Percentiles rank a stretch among this genome's conserved stretches.
Evolutionary conservation across 2,329 filamentous ascomycete species (phyloP).

Genomic region (Neurospora sp.): DNA sequence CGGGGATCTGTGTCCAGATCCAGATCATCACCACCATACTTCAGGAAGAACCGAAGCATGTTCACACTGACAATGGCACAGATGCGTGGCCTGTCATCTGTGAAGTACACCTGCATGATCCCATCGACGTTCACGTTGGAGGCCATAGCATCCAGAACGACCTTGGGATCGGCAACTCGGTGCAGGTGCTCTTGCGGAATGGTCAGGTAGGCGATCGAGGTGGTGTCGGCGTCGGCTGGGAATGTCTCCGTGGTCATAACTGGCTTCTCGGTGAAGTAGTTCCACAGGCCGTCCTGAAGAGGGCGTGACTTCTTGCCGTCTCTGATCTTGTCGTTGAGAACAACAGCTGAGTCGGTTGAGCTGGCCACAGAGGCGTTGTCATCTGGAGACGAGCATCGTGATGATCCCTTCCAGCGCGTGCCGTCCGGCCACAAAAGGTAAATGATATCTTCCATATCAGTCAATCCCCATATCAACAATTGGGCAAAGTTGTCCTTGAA

Average conservation of each 20-base stretch:
- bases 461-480: constrained; percentile 1
- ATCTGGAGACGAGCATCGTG: not conserved
- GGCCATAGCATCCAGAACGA: not conserved
- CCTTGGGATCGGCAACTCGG: not conserved
- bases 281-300: not conserved
- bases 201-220: constrained; percentile 3
- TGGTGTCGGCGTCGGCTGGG: constrained; percentile 1
- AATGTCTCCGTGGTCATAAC: not conserved
- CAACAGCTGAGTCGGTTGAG: not conserved
- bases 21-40: not conserved
- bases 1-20: not conserved
- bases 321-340: not conserved
- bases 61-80: not conserved
- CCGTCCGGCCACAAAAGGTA: constrained; percentile 2
- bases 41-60: constrained; percentile 5
- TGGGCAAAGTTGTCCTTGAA: constrained; percentile 4
- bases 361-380: not conserved
- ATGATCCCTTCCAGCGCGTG: not conserved
- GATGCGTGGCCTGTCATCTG: not conserved
- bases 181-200: not conserved
- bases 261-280: constrained; percentile 1
- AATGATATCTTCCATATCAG: constrained; percentile 1
- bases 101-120: constrained; percentile 2
- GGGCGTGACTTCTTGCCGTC: not conserved
- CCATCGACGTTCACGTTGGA: constrained; percentile 1